Base-by-base conservation (phyloP, 2,329 filamentous ascomycete genomes). In the Talaromyces albobiverticillius region DNA sequence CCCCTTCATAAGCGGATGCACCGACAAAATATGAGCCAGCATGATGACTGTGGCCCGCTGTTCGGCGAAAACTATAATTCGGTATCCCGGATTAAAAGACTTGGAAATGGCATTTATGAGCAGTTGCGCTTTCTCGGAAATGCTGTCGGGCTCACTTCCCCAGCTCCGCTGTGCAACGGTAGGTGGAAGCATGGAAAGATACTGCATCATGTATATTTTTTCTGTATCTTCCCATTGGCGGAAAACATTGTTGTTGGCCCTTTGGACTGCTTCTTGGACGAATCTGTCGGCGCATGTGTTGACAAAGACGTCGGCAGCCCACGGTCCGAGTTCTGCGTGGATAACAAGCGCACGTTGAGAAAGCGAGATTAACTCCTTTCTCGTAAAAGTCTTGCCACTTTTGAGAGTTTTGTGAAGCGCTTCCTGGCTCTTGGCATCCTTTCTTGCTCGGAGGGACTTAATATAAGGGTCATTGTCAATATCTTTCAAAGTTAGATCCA, bases 301-400 rank as follows among this genome's bases (percentile, higher is more conserved):
- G 22, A 91, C 80, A 63, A 85, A 91, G 47, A 79, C 80, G 46
- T 91, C 85, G 0, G 81, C 80, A 1, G 86, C 86, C 86, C 87
- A 92, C 1, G 75, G 60, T 0, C 89, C 89, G 3, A 91, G 76
- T 43, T 87, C 79, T 3, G 64, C 60, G 20, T 74, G 75, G 1
- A 91, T 76, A 13, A 78, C 76, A 1, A 58, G 45, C 11, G 79
- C 76, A 29, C 79, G 82, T 2, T 73, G 71, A 41, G 74, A 72
- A 7, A 91, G 77, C 0, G 72, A 71, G 51, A 73, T 78, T 59
- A 91, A 70, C 59, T 88, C 82, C 22, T 74, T 74, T 32, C 77
- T 79, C 26, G 75, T 72, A 20, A 64, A 67, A 0, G 74, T 76
- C 31, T 71, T 67, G 0, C 66, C 59, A 10, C 63, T 64, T 9